Conservation (phyloP, 208 protist genomes). For the Trypanosoma theileri region DNA sequence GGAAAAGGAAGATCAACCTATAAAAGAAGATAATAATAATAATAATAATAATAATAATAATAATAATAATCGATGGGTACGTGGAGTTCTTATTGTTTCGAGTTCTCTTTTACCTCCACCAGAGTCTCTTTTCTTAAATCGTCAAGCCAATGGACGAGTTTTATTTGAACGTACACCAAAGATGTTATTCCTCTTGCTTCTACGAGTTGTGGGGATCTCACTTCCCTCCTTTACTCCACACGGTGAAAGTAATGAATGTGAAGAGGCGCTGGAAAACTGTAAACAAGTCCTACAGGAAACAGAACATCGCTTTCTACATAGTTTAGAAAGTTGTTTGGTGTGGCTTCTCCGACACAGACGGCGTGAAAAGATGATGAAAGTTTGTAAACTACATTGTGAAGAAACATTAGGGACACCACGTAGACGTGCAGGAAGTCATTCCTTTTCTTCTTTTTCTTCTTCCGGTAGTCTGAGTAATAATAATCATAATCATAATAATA, state of each 20-base stretch:
- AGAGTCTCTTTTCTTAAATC: constrained; percentile 17
- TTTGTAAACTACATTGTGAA: not conserved
- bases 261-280: not conserved
- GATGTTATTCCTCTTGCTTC: not conserved
- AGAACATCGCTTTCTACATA: constrained; percentile 13
- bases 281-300: constrained; percentile 11
- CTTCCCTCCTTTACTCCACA: constrained; percentile 16
- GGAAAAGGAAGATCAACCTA: too few relatives aligned
- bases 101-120: constrained; percentile 9
- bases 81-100: constrained; percentile 29
- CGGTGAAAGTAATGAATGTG: not conserved
- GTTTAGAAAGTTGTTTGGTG: constrained; percentile 18
- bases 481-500: not conserved
- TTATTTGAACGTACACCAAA: constrained; percentile 1
- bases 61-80: constrained; percentile 24
- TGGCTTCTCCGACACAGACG: constrained; percentile 11
- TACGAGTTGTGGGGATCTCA: constrained; percentile 25
- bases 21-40: not conserved
- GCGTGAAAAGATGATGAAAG: not conserved
- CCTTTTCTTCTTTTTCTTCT: too few relatives aligned
- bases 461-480: too few relatives aligned
- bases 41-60: not conserved
- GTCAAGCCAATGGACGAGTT: constrained; percentile 9
- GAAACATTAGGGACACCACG: not conserved
- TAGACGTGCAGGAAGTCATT: not conserved